Base-by-base conservation (phyloP, 2,329 filamentous ascomycete genomes). In the Thielaviopsis populi region DNA sequence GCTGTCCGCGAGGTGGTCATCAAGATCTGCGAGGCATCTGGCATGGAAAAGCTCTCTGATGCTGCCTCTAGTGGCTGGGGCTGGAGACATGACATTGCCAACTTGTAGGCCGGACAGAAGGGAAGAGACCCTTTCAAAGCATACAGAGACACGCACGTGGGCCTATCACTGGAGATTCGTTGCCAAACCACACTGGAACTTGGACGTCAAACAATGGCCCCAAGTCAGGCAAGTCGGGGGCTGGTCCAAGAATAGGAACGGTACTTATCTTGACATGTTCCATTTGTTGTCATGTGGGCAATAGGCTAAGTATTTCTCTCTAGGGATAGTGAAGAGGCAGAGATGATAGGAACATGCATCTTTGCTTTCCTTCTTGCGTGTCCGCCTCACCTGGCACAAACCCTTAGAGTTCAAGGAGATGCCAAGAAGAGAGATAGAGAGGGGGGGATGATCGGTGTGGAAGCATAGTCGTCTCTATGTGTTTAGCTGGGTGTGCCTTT, bases 1-100 rank as follows among this genome's bases (percentile, higher is more conserved):
- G 78, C 78, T 2, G 77, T 81, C 24, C 73, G 78, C 62, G 72
- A 75, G 33, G 68, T 78, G 40, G 74, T 76, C 7, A 75, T 80
- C 19, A 69, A 72, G 62, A 75, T 80, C 61, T 80, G 78, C 68
- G 70, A 76, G 66, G 76, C 75, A 27, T 71, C 74, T 10, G 78
- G 78, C 41, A 80, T 80, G 78, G 72, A 63, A 65, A 72, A 69
- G 68, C 69, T 79, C 7, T 70, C 70, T 56, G 69, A 71, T 11
- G 68, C 68, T 56, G 68, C 66, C n/a, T 66, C 69, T 22, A 72
- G 71, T 42, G 75, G 76, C 7, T 79, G 75, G 73, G 77, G 77
- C 43, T 80, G 78, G 78, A 73, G 74, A 63, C 73, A 70, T 56
- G 75, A 77, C 63, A 72, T 79, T 64, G 75, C 75, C 33, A 74